Conservation (phyloP, 352 stramenopile genomes). For the Globisporangium paroecandrum region DNA sequence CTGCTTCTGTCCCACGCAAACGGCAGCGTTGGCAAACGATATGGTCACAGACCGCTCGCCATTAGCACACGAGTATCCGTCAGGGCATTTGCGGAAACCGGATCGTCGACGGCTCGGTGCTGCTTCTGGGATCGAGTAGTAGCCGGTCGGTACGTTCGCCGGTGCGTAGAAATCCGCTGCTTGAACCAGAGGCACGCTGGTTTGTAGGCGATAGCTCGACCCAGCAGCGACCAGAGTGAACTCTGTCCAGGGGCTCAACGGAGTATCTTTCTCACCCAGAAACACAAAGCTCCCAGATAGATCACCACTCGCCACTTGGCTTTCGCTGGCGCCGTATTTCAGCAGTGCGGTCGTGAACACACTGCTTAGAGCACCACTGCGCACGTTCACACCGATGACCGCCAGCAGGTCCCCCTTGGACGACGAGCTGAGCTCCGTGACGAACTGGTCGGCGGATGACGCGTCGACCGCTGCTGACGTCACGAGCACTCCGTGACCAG, state of each 20-base stretch:
- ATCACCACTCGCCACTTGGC: background rate
- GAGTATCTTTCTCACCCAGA: conserved; percentile 3
- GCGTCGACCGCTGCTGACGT: conserved; percentile 8
- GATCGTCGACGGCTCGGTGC: conserved; percentile 24
- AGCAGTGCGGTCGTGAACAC: background rate
- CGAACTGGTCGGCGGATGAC: background rate
- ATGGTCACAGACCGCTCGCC: conserved; percentile 28
- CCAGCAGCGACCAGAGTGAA: conserved; percentile 2
- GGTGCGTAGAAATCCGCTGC: conserved; percentile 27
- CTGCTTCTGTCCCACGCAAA: conserved; percentile 40
- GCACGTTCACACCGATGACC: conserved; percentile 19
- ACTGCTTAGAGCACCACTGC: conserved; percentile 15
- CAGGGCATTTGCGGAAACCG: conserved; percentile 34
- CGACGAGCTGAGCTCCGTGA: conserved; percentile 7
- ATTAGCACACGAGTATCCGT: conserved; percentile 37
- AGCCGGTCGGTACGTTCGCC: conserved; percentile 35
- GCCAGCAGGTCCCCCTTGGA: conserved; percentile 19
- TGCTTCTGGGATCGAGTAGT: conserved; percentile 46
- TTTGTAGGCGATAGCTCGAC: conserved; percentile 6
- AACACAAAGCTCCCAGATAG: conserved; percentile 10
- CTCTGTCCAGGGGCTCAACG: background rate
- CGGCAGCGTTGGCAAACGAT: conserved; percentile 26
- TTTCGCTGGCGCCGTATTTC: conserved; percentile 1
- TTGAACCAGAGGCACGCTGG: conserved; percentile 28
- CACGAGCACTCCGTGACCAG: background rate